Evolutionary conservation across 768 basidiomycete genomes (phyloP), one percentile per base, ranked within the genome.

Genomic region (Udeniomyces megalosporus): DNA sequence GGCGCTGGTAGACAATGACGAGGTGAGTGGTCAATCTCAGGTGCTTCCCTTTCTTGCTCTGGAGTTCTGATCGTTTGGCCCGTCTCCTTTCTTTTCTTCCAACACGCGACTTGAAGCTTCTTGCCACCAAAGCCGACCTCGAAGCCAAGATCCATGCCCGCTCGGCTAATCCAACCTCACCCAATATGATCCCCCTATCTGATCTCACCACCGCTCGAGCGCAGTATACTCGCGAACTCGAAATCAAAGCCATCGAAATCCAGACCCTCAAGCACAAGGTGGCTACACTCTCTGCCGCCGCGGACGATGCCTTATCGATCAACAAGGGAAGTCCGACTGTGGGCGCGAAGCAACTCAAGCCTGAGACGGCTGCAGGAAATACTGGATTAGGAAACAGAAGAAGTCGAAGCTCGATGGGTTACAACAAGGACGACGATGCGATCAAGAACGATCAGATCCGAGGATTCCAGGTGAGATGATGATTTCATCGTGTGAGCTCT

Each of bases 361-460:
- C 38, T 8, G 38, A 42, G 38, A 42, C n/a, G n/a, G n/a, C 38
- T 42, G 38, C 10, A 17, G 38, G 38, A 8, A 42, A 42, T 17
- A 17, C 38, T 42, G n/a, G n/a, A n/a, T n/a, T n/a, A n/a, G n/a
- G n/a, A n/a, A n/a, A n/a, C n/a, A 42, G 38, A 17, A 8, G 38
- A 24, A 29, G 14, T 42, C 54, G 54, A 57, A 38, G 55, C 29
- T 57, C 45, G n/a, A 34, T 38, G 10, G 49, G 58, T 20, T 60
- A 60, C 22, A 64, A 50, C 38, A 68, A 68, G 38, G 69, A 69
- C 48, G 71, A 70, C 35, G 53, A 65, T 24, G 53, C 64, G 1
- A 58, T 64, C 14, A 67, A 66, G 58, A 45, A 63, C 46, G 84
- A 86, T 60, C 88, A 91, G 73, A 82, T 89, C 61, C 82, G 79